These are phyloP conservation scores for Populus deltoides DNA, from an alignment of 345 rosid genomes.

Conservation along the genomic window DNA sequence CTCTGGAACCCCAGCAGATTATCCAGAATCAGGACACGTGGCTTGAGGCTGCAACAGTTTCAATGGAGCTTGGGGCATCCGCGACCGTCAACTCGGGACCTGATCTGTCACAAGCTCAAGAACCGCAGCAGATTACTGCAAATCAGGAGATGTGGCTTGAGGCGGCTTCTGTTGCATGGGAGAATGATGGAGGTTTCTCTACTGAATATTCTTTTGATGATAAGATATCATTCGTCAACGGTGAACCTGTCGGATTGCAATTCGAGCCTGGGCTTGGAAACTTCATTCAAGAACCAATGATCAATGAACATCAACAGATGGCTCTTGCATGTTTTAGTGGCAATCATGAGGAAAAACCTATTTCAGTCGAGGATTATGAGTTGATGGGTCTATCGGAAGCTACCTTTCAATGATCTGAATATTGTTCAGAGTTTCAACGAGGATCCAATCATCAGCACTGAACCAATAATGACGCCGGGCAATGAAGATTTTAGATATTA, in stretches of 20 bases:
- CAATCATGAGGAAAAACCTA: neutral
- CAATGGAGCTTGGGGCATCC: no score
- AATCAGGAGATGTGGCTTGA: neutral
- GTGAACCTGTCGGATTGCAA: neutral
- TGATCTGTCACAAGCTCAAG: neutral
- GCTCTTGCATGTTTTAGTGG: no score
- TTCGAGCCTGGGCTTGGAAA: neutral
- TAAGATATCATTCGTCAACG: neutral
- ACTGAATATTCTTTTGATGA: no score
- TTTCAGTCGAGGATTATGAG: neutral
- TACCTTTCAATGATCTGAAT: neutral
- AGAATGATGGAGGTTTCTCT: no score
- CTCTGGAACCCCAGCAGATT: no score
- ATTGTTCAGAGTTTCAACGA: neutral
- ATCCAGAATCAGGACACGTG: no score
- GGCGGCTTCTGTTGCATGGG: neutral
- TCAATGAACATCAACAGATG: no score
- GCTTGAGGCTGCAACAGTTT: no score
- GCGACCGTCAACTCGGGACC: neutral
- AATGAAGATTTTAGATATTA: no score
- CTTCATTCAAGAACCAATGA: no score
- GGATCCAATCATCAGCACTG: neutral
- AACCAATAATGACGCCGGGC: no score
- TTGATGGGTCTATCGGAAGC: neutral
- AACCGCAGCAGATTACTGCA: neutral